Conservation (phyloP, 1,284 basidiomycete species). For the Trichosporon sp. region DNA sequence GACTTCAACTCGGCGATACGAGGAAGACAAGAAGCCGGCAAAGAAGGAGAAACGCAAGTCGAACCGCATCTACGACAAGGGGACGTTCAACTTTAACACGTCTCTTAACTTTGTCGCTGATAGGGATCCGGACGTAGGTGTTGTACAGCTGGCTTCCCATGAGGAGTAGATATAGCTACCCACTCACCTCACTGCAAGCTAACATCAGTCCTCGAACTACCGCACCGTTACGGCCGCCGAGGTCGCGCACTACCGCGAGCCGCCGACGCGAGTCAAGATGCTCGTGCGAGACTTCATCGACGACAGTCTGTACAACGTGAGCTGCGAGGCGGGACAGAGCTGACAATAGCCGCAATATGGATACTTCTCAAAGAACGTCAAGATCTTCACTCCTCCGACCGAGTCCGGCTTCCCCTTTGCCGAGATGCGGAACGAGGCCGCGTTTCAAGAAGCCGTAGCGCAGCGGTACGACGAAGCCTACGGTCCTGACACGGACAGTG, state of each 20-base stretch:
- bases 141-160: too few relatives aligned
- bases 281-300: conserved; percentile 94
- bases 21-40: neutral
- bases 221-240: conserved; percentile 68
- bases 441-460: conserved; percentile 77
- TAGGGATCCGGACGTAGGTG: conserved; percentile 42
- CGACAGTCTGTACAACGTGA: conserved; percentile 83
- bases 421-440: conserved; percentile 60
- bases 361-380: conserved; percentile 88
- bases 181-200: too few relatives aligned
- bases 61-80: conserved; percentile 2
- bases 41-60: conserved; percentile 4
- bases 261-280: conserved; percentile 83
- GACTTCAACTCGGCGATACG: neutral
- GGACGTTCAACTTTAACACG: conserved; percentile 42
- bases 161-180: too few relatives aligned
- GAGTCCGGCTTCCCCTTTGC: conserved; percentile 61
- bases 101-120: conserved; percentile 35
- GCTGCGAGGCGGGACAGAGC: conserved; percentile 6
- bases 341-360: conserved; percentile 70
- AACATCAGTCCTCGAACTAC: conserved; percentile 45
- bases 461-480: conserved; percentile 58
- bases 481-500: conserved; percentile 52
- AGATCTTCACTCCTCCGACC: conserved; percentile 68
- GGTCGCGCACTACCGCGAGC: conserved; percentile 57